Evolutionary conservation across 2,329 filamentous ascomycete genomes (phyloP), one percentile per base, ranked within the genome.

Genomic region (Epichloe brachyelytri): DNA sequence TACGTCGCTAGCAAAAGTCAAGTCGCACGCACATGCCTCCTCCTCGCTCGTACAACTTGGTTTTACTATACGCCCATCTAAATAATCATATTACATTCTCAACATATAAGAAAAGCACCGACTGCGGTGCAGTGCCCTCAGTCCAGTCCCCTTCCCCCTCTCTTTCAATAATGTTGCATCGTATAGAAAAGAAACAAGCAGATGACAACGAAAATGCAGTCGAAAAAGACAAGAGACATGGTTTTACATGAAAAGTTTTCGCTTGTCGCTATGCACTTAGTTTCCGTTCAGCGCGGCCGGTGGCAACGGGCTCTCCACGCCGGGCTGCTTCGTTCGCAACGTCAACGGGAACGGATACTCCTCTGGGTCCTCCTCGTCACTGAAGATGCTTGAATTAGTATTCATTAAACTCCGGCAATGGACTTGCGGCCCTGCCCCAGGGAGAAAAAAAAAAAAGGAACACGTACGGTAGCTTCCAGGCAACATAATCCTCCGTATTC

Each of bases 401-500:
- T n/a, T 6, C 12, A n/a, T 46, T 2, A 17, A 45, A 30, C 26
- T 10, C 26, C 8, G 26, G 26, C 26, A 30, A 30, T 30, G 8
- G 26, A 10, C 8, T 36, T 40, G 15, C 37, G 37, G 37, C 15
- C 37, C 22, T 19, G n/a, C 15, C 4, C 43, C 14, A 37, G 10
- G 33, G n/a, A 36, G 7, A 38, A 3, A 26, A 5, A 15, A 20
- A 2, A 19, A 34, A 22, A 89, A 22, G 3, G 3, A 3, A 20
- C 20, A 26, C 90, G 85, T 79, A 97, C 86, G 91, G 93, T 53
- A 97, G 74, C 71, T 94, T 95, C 93, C 93, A 98, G 34, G 91
- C 86, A 62, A 97, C 88, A 67, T 98, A 97, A 65, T 98, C 93
- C 70, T 98, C 93, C 0, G 93, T 97, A 71, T 78, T 93, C 59